Percentiles rank a stretch among this genome's conserved stretches.
Evolutionary conservation across 2,329 filamentous ascomycete species (phyloP).

Genomic region (Falciphora oryzae): DNA sequence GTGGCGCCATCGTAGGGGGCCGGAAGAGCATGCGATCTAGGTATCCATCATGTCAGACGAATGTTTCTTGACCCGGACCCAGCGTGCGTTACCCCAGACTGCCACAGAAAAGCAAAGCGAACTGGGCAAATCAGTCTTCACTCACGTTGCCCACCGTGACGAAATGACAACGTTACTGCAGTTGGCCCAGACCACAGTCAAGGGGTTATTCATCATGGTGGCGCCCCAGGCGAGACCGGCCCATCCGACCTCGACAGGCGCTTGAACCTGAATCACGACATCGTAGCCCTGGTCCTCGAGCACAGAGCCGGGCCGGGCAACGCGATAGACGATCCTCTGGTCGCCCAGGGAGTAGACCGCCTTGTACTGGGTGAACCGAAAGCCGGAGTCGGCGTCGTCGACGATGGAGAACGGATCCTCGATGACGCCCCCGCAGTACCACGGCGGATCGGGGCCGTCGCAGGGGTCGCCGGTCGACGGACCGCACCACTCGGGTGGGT

Average conservation of each 20-base stretch:
- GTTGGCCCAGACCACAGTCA: constrained; percentile 34
- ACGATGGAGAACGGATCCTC: constrained; percentile 7
- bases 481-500: constrained; percentile 1
- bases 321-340: constrained; percentile 15
- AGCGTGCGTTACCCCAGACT: too few species aligned
- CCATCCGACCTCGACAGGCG: constrained; percentile 35
- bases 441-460: background rate
- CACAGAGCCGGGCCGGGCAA: constrained; percentile 26
- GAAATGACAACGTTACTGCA: constrained; percentile 23
- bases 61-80: too few species aligned
- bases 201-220: constrained; percentile 34
- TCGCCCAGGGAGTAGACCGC: constrained; percentile 11
- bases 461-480: background rate
- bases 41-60: background rate
- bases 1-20: constrained; percentile 22
- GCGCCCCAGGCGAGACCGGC: constrained; percentile 35
- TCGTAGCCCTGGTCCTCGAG: constrained; percentile 26
- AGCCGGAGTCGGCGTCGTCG: constrained; percentile 24
- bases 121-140: constrained; percentile 3
- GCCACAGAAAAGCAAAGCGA: too few species aligned
- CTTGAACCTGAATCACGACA: constrained; percentile 31
- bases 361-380: constrained; percentile 16
- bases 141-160: constrained; percentile 32
- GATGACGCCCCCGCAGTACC: background rate
- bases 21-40: constrained; percentile 27